A percentile compares a stretch with the other conserved stretches of the same genome.
Evolutionary conservation across 2,329 filamentous ascomycete genomes (phyloP).

Genomic region (Xylariaceae sp.): DNA sequence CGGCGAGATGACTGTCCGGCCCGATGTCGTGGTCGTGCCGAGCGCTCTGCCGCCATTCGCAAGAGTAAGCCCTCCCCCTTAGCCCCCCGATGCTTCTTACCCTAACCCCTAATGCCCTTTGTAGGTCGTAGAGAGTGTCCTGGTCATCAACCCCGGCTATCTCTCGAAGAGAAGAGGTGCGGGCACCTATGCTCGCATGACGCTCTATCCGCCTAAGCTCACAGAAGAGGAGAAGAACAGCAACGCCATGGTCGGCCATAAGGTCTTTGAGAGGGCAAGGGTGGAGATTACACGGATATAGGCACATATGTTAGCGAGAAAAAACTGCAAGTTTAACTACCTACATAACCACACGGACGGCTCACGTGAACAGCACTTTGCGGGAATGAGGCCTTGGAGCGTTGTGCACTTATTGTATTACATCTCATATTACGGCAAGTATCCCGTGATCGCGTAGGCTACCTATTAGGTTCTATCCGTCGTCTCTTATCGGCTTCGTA

Average conservation of each 20-base stretch:
- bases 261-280: slow-evolving; percentile 74
- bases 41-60: slow-evolving; percentile 82
- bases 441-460: slow-evolving; percentile 10
- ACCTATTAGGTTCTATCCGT: slow-evolving; percentile 45
- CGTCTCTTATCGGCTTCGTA: slow-evolving; percentile 58
- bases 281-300: slow-evolving; percentile 83
- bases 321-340: not conserved
- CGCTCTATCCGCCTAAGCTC: slow-evolving; percentile 61
- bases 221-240: slow-evolving; percentile 54
- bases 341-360: not conserved
- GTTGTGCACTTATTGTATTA: slow-evolving; percentile 21
- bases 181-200: slow-evolving; percentile 81
- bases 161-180: slow-evolving; percentile 79
- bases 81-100: slow-evolving; percentile 7
- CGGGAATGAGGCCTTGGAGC: not conserved
- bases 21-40: slow-evolving; percentile 79
- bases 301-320: not conserved
- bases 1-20: slow-evolving; percentile 81
- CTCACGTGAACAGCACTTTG: not conserved
- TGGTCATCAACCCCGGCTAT: slow-evolving; percentile 86
- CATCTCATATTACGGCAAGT: slow-evolving; percentile 11
- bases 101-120: not conserved
- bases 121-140: slow-evolving; percentile 83
- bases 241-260: slow-evolving; percentile 62
- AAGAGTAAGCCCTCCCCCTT: slow-evolving; percentile 55